These are phyloP conservation scores for Komagataella pseudopastoris DNA, from an alignment of 805 yeast genomes.

Conservation along the genomic window DNA sequence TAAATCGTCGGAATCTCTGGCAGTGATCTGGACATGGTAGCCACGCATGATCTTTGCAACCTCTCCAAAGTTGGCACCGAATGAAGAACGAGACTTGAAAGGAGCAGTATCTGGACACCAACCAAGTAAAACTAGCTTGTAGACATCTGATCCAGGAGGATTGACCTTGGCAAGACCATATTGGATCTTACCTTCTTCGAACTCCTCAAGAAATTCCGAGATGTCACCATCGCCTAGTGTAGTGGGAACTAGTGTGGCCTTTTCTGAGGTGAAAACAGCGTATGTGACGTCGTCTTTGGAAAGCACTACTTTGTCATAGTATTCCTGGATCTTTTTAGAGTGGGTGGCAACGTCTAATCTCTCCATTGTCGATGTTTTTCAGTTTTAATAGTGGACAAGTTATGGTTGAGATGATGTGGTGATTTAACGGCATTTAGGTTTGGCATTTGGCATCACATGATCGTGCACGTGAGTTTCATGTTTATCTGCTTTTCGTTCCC, in stretches of 20 bases:
- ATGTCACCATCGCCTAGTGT: slow-evolving; percentile 52
- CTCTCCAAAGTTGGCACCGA: slow-evolving; percentile 66
- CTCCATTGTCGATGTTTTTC: slow-evolving; percentile 24
- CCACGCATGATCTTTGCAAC: slow-evolving; percentile 61
- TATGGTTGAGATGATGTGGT: background rate
- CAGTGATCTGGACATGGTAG: slow-evolving; percentile 92
- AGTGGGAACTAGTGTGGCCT: slow-evolving; percentile 32
- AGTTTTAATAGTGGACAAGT: background rate
- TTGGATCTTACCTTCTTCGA: slow-evolving; percentile 80
- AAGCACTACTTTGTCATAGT: slow-evolving; percentile 67
- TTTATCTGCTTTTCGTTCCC: background rate
- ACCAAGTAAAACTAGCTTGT: slow-evolving; percentile 74
- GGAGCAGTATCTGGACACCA: slow-evolving; percentile 98
- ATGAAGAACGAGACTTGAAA: slow-evolving; percentile 56
- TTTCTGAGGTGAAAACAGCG: slow-evolving; percentile 70
- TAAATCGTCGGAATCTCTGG: slow-evolving; percentile 87
- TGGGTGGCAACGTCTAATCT: slow-evolving; percentile 49
- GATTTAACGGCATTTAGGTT: background rate
- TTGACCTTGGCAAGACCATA: slow-evolving; percentile 81
- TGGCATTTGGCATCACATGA: background rate
- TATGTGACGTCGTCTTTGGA: slow-evolving; percentile 62
- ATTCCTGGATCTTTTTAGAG: slow-evolving; percentile 60
- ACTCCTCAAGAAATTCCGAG: slow-evolving; percentile 65
- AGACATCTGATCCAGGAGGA: slow-evolving; percentile 86
- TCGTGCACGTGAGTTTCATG: background rate